Percentiles rank a stretch among this genome's conserved stretches.
These are phyloP conservation scores for Termitomyces sp. DNA, from an alignment of 768 basidiomycete genomes.

Conservation along the genomic window DNA sequence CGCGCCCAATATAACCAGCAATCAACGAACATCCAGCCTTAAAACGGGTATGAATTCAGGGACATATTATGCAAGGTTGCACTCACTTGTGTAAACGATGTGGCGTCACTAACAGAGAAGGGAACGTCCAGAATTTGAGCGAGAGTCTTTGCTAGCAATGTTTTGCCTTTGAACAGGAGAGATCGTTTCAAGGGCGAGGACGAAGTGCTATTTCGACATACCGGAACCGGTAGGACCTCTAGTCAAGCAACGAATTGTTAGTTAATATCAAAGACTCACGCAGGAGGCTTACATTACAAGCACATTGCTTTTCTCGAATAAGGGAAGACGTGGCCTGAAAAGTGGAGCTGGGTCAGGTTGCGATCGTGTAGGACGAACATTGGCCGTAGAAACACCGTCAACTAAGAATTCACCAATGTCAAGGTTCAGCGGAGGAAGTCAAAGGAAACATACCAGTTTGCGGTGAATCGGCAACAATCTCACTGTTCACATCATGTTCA, in stretches of 20 bases:
- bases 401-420: not conserved
- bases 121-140: constrained; percentile 90
- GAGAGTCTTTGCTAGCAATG: constrained; percentile 85
- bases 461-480: constrained; percentile 7
- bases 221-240: constrained; percentile 88
- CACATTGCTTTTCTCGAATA: constrained; percentile 96
- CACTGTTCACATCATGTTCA: constrained; percentile 4
- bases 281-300: constrained; percentile 68
- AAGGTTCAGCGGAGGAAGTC: not conserved
- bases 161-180: constrained; percentile 64
- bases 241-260: not conserved
- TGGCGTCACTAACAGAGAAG: constrained; percentile 92
- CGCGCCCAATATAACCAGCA: not conserved
- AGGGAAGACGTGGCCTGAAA: constrained; percentile 43
- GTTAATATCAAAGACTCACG: not conserved
- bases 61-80: not conserved
- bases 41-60: not conserved
- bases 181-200: not conserved
- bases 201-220: constrained; percentile 22
- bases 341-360: constrained; percentile 31
- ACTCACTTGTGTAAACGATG: constrained; percentile 83
- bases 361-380: constrained; percentile 56
- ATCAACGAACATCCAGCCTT: constrained; percentile 68
- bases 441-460: constrained; percentile 14
- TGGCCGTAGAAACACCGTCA: constrained; percentile 48